These are phyloP conservation scores for Penicillium cinerascens DNA, from an alignment of 495 filamentous ascomycete genomes.

Conservation along the genomic window DNA sequence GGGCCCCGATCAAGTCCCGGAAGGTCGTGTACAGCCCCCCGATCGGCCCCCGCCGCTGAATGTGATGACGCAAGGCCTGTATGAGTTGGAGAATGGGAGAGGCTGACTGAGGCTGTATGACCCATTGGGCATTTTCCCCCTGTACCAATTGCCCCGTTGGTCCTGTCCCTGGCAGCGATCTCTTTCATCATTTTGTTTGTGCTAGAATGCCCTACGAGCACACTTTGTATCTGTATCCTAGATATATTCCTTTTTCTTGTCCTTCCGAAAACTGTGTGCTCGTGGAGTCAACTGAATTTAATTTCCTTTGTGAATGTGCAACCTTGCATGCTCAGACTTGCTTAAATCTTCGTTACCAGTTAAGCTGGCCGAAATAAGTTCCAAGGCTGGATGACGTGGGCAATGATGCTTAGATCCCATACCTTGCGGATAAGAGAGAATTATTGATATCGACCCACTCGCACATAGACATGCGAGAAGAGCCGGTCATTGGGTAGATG, in stretches of 20 bases:
- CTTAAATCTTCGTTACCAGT: not conserved
- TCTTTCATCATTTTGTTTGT: slow-evolving; percentile 37
- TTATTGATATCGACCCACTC: not conserved
- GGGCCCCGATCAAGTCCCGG: slow-evolving; percentile 89
- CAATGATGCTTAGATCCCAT: not conserved
- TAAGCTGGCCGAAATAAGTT: too few relatives aligned
- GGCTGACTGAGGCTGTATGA: slow-evolving; percentile 27
- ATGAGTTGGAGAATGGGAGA: slow-evolving; percentile 37
- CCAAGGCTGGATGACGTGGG: not conserved
- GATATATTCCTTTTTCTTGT: slow-evolving; percentile 42
- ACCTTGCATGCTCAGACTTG: not conserved
- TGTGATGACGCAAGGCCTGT: slow-evolving; percentile 25
- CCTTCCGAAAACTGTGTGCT: slow-evolving; percentile 44
- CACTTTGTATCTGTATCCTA: slow-evolving; percentile 48
- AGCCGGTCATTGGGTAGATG: not conserved
- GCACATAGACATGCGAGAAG: not conserved
- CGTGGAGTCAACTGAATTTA: slow-evolving; percentile 35
- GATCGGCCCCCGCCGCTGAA: slow-evolving; percentile 43
- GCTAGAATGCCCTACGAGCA: slow-evolving; percentile 45
- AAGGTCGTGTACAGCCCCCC: slow-evolving; percentile 88
- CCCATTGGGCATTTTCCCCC: slow-evolving; percentile 25
- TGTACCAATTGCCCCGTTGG: slow-evolving; percentile 28
- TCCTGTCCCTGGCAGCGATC: slow-evolving; percentile 19
- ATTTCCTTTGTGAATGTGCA: slow-evolving; percentile 42
- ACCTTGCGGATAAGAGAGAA: not conserved